A percentile compares a stretch with the other conserved stretches of the same genome.
phyloP scores from a whole-genome alignment of 139 green algal species.

The Pleodorina starrii region DNA sequence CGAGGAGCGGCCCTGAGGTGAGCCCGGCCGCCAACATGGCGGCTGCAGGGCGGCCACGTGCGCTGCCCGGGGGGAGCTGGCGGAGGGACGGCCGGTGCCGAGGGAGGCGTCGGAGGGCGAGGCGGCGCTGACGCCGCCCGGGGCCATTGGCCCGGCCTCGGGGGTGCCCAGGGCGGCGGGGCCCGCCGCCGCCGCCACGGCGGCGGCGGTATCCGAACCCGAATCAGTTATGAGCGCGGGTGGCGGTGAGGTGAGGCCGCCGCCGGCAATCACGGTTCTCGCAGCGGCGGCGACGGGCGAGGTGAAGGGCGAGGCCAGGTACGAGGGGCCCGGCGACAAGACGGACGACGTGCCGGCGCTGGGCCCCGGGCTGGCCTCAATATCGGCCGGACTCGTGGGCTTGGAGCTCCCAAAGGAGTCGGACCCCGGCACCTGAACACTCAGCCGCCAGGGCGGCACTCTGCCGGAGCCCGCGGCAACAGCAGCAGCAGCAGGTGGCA shows the following conservation, averaged over 20 bases:
- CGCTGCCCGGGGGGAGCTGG: background rate
- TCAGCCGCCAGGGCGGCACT: background rate
- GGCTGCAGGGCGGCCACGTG: background rate
- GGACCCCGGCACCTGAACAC: background rate
- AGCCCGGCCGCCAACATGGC: background rate
- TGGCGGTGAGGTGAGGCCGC: background rate
- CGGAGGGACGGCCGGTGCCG: background rate
- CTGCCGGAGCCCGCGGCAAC: too few relatives aligned
- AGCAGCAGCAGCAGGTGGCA: too few relatives aligned
- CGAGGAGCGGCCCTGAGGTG: background rate
- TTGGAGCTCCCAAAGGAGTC: background rate
- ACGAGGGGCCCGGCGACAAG: background rate
- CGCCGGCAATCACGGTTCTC: background rate
- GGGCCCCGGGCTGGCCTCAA: background rate
- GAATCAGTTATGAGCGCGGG: background rate
- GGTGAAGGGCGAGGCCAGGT: background rate
- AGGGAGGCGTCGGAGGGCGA: background rate
- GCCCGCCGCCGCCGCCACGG: background rate
- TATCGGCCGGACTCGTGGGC: background rate
- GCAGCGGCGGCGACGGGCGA: background rate
- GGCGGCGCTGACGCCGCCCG: background rate
- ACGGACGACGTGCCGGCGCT: background rate
- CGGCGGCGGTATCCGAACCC: background rate
- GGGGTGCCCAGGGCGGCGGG: too few relatives aligned
- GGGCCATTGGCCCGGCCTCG: background rate